Evolutionary conservation across 108 stramenopile genomes (phyloP), one percentile per base, ranked within the genome.

Genomic region (Pseudonitzschia delicatissima): DNA sequence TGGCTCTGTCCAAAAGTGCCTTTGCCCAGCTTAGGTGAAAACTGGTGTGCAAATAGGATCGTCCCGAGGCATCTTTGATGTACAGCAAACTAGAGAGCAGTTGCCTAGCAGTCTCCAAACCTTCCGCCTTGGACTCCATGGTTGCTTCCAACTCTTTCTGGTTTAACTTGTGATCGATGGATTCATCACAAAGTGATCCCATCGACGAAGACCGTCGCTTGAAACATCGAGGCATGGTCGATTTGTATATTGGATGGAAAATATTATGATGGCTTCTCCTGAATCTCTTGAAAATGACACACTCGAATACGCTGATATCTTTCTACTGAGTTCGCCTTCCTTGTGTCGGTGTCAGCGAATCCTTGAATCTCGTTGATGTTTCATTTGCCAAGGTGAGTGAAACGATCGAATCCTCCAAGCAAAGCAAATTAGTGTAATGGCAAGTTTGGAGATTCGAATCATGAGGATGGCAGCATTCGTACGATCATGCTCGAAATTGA

Each of bases 51-150:
- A 77, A 63, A 55, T 61, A 72, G 2, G 52, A 21, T 32, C 40
- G 51, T 47, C 66, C 66, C 17, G 48, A 49, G 1, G 70, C 21
- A 72, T 77, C 71, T 47, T 64, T 53, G 35, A 77, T 40, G 15
- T 44, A 66, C 28, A 71, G 29, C 4, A 71, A 18, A 55, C 45
- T 67, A 6, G 23, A 28, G 27, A 77, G 29, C 0, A 71, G 9
- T 45, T 33, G 33, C 28, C 31, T 61, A 13, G 76, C 64, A 32
- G 48, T 34, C 26, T 53, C 34, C 9, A 67, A 1, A 31, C 40
- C 60, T 47, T 64, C 59, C 50, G 27, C 40, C 35, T 27, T 52
- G 8, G 55, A 2, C 21, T 27, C 13, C 11, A n/a, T 55, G 3
- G 0, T 6, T 33, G 5, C 32, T 55, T 32, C 1, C 29, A 28